Evolutionary conservation across 2,329 filamentous ascomycete genomes (phyloP).

Genomic region (Cytospora chrysosperma): DNA sequence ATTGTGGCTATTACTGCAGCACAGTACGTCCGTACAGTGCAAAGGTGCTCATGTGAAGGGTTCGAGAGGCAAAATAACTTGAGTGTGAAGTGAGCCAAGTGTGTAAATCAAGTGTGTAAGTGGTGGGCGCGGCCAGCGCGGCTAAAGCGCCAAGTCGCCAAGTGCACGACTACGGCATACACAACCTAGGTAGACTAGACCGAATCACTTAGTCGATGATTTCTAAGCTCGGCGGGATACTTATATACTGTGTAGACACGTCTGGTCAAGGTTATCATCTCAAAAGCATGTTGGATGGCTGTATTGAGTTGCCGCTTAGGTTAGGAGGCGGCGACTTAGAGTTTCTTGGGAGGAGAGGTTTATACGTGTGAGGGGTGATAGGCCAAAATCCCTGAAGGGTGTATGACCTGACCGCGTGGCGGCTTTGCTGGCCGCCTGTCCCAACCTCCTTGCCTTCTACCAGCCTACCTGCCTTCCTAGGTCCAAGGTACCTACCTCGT

Average conservation of each 20-base stretch:
- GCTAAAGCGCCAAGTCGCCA: neutral
- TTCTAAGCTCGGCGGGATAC: conserved; percentile 7
- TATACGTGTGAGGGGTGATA: neutral
- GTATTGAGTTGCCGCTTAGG: neutral
- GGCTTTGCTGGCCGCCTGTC: neutral
- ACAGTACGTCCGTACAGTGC: too few relatives aligned
- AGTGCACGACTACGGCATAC: neutral
- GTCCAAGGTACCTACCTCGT: too few relatives aligned
- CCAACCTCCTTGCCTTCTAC: neutral
- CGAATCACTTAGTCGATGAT: too few relatives aligned
- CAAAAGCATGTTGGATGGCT: neutral
- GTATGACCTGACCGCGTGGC: neutral
- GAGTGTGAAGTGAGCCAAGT: too few relatives aligned
- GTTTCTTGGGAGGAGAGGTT: neutral
- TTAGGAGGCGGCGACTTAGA: neutral
- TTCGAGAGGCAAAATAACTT: too few relatives aligned
- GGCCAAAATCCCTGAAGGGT: neutral
- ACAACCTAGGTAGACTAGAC: too few relatives aligned
- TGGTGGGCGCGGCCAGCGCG: neutral
- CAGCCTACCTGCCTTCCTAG: neutral
- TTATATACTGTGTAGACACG: too few relatives aligned
- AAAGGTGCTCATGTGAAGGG: too few relatives aligned
- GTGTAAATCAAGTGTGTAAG: too few relatives aligned
- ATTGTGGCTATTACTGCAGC: neutral
- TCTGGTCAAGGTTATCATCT: neutral